Base-by-base conservation (phyloP, 768 basidiomycete genomes). In the Naganishia vaughanmartiniae region DNA sequence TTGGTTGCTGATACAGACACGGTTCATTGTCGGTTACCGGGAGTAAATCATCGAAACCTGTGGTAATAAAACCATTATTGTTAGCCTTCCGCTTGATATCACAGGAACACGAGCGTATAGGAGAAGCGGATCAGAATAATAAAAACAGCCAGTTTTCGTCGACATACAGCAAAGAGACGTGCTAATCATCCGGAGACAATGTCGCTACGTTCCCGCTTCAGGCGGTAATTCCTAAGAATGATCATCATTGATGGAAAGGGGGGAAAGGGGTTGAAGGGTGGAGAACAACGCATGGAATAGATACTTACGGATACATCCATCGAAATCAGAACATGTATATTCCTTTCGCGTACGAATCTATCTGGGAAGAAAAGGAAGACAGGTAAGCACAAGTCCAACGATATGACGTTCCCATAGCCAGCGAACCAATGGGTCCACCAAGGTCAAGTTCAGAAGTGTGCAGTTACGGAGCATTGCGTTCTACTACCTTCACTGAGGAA, bases 71-170 rank as follows among this genome's bases (percentile, higher is more conserved):
- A 26, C 60, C 39, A 19, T 24, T 15, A 30, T 26, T 42, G 60
- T 63, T 42, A 63, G 60, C 39, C 30, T 63, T 42, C n/a, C 26
- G 26, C 30, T 39, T n/a, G 57, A n/a, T 36, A 39, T 34, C 15
- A 46, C 11, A 42, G 57, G 34, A 17, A 21, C n/a, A 30, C 10
- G 42, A 42, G 2, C 1, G n/a, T 34, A 30, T 24, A 45, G 54
- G n/a, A 34, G 33, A 36, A 36, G 21, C 33, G 60, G 39, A 63
- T 63, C 68, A 69, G 57, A 69, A 69, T 30, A 58, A 63, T 69
- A 58, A 69, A 69, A 69, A 69, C 68, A 69, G 68, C 68, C 68
- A 69, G 55, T 55, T 69, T 69, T 69, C 68, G 56, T 69, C 68
- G 45, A 57, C 68, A 69, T 60, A 54, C 51, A 60, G 51, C 55